Base-by-base conservation (phyloP, 768 basidiomycete species). In the Hypholoma fasciculare region DNA sequence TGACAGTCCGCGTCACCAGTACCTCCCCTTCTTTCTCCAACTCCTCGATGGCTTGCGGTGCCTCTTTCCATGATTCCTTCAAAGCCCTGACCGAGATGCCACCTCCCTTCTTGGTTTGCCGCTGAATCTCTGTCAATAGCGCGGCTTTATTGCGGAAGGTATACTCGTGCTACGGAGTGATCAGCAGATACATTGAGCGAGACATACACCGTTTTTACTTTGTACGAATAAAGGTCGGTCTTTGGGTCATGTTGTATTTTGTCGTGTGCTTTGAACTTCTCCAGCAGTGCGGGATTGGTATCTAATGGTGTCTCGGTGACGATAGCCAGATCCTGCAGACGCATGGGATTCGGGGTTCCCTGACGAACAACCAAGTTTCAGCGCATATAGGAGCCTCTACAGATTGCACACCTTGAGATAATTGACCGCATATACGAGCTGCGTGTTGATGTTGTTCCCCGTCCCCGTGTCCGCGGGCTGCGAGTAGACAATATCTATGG, bases 21-120 rank as follows among this genome's bases (percentile, higher is more conserved):
- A 94, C 91, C 56, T 94, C 90, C 0, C 92, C 93, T 64, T 92
- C 89, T 67, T 89, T 84, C 70, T 94, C 92, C n/a, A 96, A 78
- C 71, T 95, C 92, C 67, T 94, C 92, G 44, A 96, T 87, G 0
- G 90, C 91, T 44, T 80, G 75, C 1, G 89, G 88, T 0, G 94
- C 90, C 63, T 92, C 90, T 64, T 92, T 90, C 93, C 94, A 97
- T 13, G 90, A 89, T 69, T 96, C 94, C 67, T 95, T 94, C 42
- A 97, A 76, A 1, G 86, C 81, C 17, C 92, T 85, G 30, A 96
- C 88, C 13, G 92, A 84, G 30, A 96, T 85, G 3, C 94, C 94
- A 2, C 92, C 89, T 11, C 92, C 93, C 63, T 88, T 88, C 27
- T 87, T 85, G 1, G 91, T 90, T 64, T 91, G 86, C 1, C 90